Evolutionary conservation across 225 moss, liverwort and hornwort genomes (phyloP).

Genomic region (Physcomitrium patens): DNA sequence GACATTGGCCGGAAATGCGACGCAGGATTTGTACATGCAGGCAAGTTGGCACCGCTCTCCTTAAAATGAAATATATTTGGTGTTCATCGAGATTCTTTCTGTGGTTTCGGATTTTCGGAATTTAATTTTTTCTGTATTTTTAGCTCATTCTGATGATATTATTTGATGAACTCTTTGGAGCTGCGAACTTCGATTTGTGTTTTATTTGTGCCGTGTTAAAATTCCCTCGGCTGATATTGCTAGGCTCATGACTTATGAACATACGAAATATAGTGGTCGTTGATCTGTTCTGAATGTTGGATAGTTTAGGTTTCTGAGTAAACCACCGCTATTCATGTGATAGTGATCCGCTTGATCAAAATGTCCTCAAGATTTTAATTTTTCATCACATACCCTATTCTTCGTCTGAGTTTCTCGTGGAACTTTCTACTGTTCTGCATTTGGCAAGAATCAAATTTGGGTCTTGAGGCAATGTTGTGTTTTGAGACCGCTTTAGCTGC

Average conservation of each 20-base stretch:
- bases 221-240: not conserved
- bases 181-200: not conserved
- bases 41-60: slow-evolving; percentile 17
- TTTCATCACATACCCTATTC: too few relatives aligned
- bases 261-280: not conserved
- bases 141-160: not conserved
- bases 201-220: not conserved
- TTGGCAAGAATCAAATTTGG: not conserved
- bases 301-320: slow-evolving; percentile 18
- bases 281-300: not conserved
- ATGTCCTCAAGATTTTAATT: not conserved
- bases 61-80: not conserved
- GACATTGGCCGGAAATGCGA: slow-evolving; percentile 83
- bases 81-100: not conserved
- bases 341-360: not conserved
- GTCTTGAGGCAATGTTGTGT: not conserved
- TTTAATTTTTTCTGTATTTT: not conserved
- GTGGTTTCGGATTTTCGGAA: not conserved
- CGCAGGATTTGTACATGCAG: slow-evolving; percentile 97
- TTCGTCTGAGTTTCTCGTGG: not conserved
- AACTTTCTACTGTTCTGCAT: not conserved
- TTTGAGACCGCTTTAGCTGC: not conserved
- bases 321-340: slow-evolving; percentile 1
- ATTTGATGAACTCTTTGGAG: not conserved
- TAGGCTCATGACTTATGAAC: not conserved